A percentile compares a stretch with the other conserved stretches of the same genome.
These are phyloP conservation scores for Volvox reticuliferus DNA, from an alignment of 139 green algal genomes.

Conservation along the genomic window DNA sequence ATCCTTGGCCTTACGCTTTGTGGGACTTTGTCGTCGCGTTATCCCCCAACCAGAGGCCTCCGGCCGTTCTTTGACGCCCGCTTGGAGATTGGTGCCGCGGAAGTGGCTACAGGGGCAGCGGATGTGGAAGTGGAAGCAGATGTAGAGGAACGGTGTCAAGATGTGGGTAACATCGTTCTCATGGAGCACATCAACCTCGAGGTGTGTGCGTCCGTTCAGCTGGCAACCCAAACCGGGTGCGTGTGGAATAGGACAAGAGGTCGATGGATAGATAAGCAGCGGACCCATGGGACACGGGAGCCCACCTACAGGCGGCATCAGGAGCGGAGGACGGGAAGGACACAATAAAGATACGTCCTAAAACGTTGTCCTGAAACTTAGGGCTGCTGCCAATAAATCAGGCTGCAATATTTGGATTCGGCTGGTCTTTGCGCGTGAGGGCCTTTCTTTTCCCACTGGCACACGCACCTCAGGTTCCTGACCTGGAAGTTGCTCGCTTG, in stretches of 20 bases:
- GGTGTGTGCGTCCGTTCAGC: background rate
- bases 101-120: background rate
- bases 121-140: background rate
- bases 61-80: background rate
- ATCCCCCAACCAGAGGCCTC: background rate
- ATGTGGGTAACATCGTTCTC: constrained; percentile 26
- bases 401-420: no score
- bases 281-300: no score
- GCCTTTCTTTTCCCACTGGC: no score
- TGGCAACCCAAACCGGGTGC: no score
- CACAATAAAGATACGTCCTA: no score
- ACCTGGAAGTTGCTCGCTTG: constrained; percentile 45
- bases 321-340: background rate
- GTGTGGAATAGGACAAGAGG: no score
- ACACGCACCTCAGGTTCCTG: constrained; percentile 24
- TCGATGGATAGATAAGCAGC: no score
- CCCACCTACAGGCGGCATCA: background rate
- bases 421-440: no score
- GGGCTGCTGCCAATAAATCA: no score
- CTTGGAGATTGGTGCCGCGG: background rate
- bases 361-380: no score
- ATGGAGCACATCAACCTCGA: constrained; percentile 54
- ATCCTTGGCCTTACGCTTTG: no score
- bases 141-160: background rate
- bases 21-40: no score